phyloP scores from a whole-genome alignment of 306 rosid species.

The Begonia fuchsioides region DNA sequence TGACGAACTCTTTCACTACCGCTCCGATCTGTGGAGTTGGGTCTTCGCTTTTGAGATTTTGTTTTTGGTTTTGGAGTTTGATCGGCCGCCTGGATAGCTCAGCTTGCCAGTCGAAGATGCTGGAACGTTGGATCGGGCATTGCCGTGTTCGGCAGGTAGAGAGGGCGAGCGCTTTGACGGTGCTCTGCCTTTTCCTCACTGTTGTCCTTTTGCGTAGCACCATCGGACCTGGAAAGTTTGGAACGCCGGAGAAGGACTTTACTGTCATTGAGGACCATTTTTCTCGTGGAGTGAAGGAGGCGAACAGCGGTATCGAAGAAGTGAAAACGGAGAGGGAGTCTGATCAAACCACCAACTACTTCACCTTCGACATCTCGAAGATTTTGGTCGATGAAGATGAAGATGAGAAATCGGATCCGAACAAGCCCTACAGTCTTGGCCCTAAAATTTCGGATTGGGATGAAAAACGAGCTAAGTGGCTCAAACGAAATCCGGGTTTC shows the following conservation, averaged over 20 bases:
- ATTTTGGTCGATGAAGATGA: no score
- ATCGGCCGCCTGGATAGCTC: neutral
- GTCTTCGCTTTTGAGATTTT: no score
- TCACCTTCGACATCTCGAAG: no score
- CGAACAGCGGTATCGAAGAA: constrained; percentile 45
- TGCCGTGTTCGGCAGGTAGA: constrained; percentile 22
- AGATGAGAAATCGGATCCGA: constrained; percentile 20
- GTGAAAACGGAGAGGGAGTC: constrained; percentile 12
- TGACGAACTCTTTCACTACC: neutral
- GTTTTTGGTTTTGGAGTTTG: neutral
- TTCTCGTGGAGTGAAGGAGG: constrained; percentile 35
- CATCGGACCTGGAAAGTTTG: constrained; percentile 23
- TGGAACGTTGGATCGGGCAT: constrained; percentile 13
- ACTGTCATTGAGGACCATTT: constrained; percentile 35
- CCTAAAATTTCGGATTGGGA: constrained; percentile 62
- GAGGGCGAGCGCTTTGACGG: constrained; percentile 13
- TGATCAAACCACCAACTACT: constrained; percentile 29
- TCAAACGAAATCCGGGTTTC: constrained; percentile 35
- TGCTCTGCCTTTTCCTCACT: constrained; percentile 27
- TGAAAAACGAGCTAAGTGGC: constrained; percentile 46
- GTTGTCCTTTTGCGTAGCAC: constrained; percentile 21
- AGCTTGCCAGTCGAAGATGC: neutral
- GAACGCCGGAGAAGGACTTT: constrained; percentile 39
- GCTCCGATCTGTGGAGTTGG: neutral
- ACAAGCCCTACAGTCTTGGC: constrained; percentile 41